Percentiles rank a stretch among this genome's conserved stretches.
Conservation (phyloP, 176 grass and related monocot species). For the Pharus latifolius region DNA sequence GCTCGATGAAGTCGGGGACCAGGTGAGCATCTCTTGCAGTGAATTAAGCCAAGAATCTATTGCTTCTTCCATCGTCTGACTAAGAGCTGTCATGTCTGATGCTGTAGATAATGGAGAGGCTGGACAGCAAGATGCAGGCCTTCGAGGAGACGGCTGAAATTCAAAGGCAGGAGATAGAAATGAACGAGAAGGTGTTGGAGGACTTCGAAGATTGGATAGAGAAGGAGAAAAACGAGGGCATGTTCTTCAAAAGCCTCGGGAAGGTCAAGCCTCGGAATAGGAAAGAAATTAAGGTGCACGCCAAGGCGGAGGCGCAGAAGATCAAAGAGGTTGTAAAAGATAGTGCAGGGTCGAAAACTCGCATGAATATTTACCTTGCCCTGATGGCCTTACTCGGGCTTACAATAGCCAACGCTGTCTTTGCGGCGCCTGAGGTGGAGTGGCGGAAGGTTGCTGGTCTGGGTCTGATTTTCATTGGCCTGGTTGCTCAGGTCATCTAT, state of each 20-base stretch:
- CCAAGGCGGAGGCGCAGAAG: constrained; percentile 63
- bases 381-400: constrained; percentile 71
- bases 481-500: constrained; percentile 65
- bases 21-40: constrained; percentile 31
- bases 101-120: constrained; percentile 67
- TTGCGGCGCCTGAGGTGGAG: constrained; percentile 47
- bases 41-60: background rate
- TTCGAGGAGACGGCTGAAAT: constrained; percentile 67
- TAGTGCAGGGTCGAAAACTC: constrained; percentile 47
- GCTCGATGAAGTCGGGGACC: constrained; percentile 53
- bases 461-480: constrained; percentile 69
- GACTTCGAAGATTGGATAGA: constrained; percentile 87
- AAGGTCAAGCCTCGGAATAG: constrained; percentile 39
- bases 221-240: constrained; percentile 60
- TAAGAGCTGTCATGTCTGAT: constrained; percentile 9
- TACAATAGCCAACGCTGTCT: constrained; percentile 51
- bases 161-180: constrained; percentile 69
- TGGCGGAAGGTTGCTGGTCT: constrained; percentile 79
- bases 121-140: constrained; percentile 66
- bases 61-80: constrained; percentile 13
- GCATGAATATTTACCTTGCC: constrained; percentile 72
- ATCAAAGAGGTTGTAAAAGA: constrained; percentile 40
- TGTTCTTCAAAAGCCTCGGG: constrained; percentile 86
- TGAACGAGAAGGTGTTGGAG: constrained; percentile 70
- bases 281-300: constrained; percentile 30